These are phyloP conservation scores for Pharnaceum exiguum DNA, from an alignment of 148 eudicot species.

Conservation along the genomic window DNA sequence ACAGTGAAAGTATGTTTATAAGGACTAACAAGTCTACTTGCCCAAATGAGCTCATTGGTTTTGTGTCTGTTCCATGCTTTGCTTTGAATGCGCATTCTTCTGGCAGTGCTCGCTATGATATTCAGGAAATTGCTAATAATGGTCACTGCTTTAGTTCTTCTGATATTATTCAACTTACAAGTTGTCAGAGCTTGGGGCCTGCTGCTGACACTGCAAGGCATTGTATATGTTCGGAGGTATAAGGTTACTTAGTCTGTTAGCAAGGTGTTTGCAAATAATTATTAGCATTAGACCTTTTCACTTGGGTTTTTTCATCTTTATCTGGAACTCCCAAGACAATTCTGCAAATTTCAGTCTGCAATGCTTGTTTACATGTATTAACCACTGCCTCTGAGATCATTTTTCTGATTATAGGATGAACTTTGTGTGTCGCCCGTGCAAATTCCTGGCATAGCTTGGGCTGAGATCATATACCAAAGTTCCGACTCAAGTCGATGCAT, in stretches of 20 bases:
- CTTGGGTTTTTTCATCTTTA: no score
- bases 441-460: constrained; percentile 65
- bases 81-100: constrained; percentile 30
- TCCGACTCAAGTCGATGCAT: constrained; percentile 43
- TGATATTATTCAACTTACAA: constrained; percentile 56
- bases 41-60: constrained; percentile 53
- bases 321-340: no score
- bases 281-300: no score
- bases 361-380: not conserved
- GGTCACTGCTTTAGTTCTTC: constrained; percentile 59
- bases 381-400: constrained; percentile 1
- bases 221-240: constrained; percentile 79
- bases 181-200: constrained; percentile 49
- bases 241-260: no score
- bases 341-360: not conserved
- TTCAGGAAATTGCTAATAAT: constrained; percentile 22
- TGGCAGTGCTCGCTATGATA: constrained; percentile 17
- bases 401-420: constrained; percentile 43
- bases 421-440: constrained; percentile 63
- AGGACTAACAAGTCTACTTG: constrained; percentile 44
- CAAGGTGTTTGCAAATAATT: no score
- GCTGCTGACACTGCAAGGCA: constrained; percentile 27
- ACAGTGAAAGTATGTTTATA: constrained; percentile 29
- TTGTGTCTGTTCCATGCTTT: constrained; percentile 47
- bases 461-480: constrained; percentile 63